Base-by-base conservation (phyloP, 768 basidiomycete species). In the Russula sp. region DNA sequence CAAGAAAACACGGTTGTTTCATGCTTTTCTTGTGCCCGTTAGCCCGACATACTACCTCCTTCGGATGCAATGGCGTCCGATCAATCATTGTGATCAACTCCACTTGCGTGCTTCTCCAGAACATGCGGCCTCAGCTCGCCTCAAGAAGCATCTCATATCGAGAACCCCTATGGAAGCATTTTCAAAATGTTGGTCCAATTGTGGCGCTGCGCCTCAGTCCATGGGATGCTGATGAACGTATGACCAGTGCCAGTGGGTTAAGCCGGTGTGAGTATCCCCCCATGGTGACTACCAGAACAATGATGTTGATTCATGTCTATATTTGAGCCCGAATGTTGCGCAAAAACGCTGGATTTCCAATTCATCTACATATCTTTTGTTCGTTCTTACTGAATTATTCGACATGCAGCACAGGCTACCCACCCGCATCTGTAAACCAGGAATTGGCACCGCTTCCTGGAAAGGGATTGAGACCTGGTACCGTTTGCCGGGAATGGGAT, bases 51-150 rank as follows among this genome's bases (percentile, higher is more conserved):
- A 27, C 31, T 27, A 20, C 16, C 11, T 27, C 50, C 57, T 52
- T 64, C 58, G 57, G 57, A 32, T 32, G 7, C 51, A 27, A 32
- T 31, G 39, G 32, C 32, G 31, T 14, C 48, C 37, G 35, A n/a
- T 39, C n/a, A 48, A 27, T 16, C 11, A 20, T 22, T n/a, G 3
- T 37, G 13, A 16, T 49, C 53, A 27, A 27, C 27, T 27, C 13
- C 32, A 2, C 31, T n/a, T 35, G 18, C 57, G n/a, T 45, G 34
- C 48, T 44, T 52, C 39, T 55, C 6, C 1, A 32, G 44, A 49
- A 14, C n/a, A 13, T 10, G 35, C 32, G 53, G 47, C 54, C 52
- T 59, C 45, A 42, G 22, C 57, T 60, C 53, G 45, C 63, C 58
- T 64, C 58, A 51, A 35, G 54, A 55, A 44, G 55, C 53, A 14